phyloP scores from a whole-genome alignment of 441 rosid species.

The Adansonia madagascariensis region DNA sequence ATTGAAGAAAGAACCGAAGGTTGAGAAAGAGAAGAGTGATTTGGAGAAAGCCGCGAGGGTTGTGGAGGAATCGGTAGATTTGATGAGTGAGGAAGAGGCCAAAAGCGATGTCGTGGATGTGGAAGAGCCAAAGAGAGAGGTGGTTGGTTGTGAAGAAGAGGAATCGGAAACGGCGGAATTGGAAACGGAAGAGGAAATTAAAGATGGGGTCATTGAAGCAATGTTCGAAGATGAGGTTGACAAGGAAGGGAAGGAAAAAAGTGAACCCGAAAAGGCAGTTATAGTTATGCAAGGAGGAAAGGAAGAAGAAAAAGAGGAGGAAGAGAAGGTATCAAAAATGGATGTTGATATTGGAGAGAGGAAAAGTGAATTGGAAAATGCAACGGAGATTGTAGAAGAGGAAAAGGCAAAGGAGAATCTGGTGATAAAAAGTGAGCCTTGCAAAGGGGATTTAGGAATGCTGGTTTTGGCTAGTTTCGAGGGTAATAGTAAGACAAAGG shows the following conservation, averaged over 20 bases:
- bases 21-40: conserved; percentile 30
- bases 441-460: not conserved
- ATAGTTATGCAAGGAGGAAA: not conserved
- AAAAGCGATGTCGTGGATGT: conserved; percentile 42
- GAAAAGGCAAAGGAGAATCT: conserved; percentile 15
- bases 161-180: conserved; percentile 19
- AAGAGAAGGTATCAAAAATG: conserved; percentile 2
- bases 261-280: not conserved
- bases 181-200: conserved; percentile 24
- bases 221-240: conserved; percentile 29
- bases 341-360: conserved; percentile 16
- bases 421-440: not conserved
- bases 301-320: conserved; percentile 14
- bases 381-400: not conserved
- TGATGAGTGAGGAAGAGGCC: conserved; percentile 39
- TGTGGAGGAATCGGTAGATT: conserved; percentile 28
- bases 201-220: conserved; percentile 17
- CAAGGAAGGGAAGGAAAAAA: conserved; percentile 10
- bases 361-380: not conserved
- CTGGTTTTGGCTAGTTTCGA: conserved; percentile 25
- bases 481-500: conserved; percentile 36
- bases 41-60: conserved; percentile 21
- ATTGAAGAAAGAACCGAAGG: conserved; percentile 34
- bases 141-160: conserved; percentile 27
- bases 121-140: conserved; percentile 60